phyloP scores from a whole-genome alignment of 1,284 basidiomycete species.

The Lignosus rhinocerotis region DNA sequence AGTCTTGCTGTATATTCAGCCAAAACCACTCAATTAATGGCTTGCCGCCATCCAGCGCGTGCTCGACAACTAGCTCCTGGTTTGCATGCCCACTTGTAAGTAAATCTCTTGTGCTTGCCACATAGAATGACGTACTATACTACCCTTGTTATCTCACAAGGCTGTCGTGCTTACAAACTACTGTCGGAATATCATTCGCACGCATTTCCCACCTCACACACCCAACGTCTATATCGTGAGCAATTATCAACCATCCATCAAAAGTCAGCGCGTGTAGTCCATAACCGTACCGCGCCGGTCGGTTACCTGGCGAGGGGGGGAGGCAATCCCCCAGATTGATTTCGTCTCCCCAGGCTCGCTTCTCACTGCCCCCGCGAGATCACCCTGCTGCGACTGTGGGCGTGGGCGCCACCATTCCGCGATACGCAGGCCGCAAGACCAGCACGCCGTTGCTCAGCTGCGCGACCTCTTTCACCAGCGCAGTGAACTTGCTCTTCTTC shows the following conservation, averaged over 20 bases:
- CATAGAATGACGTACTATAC: too few species aligned
- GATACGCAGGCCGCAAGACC: conserved; percentile 54
- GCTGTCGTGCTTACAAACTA: background rate
- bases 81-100: too few species aligned
- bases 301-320: background rate
- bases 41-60: too few species aligned
- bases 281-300: background rate
- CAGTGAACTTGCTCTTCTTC: conserved; percentile 74
- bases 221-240: background rate
- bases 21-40: too few species aligned
- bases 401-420: conserved; percentile 16
- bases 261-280: background rate
- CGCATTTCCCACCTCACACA: background rate
- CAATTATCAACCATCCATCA: background rate
- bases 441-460: conserved; percentile 65
- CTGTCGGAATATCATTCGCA: background rate
- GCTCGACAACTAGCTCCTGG: too few species aligned
- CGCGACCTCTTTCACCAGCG: conserved; percentile 74
- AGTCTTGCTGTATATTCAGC: too few species aligned
- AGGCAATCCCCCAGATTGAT: background rate
- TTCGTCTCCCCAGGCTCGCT: background rate
- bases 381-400: background rate
- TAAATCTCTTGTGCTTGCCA: too few species aligned
- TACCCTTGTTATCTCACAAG: too few species aligned
- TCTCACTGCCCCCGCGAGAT: background rate